Evolutionary conservation across 106 monocot genomes (phyloP), one percentile per base, ranked within the genome.

Genomic region (Dioscorea dumetorum): DNA sequence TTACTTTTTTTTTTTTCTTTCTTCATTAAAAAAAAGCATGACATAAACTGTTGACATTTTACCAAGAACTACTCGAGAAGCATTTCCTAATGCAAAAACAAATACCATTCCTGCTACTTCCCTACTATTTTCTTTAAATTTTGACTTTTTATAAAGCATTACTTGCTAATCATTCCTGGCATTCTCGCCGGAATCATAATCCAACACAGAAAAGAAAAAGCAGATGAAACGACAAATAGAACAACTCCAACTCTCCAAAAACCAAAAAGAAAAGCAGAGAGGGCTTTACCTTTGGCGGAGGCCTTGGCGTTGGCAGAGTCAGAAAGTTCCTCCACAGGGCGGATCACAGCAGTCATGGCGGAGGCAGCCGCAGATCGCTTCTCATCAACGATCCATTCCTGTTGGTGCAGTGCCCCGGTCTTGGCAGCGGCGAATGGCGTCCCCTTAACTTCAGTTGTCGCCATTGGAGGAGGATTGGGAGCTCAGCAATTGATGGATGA

Each of bases 361-460:
- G 70, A 56, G n/a, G 64, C 34, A 9, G 65, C 35, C 52, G 63
- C 22, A 8, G 70, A n/a, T 33, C 66, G 11, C 59, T 69, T 70
- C n/a, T 63, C 35, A 49, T 20, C 77, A 9, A 56, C 67, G 5
- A 71, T 28, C 81, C 68, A 81, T 0, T 75, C 79, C 8, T 17
- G 62, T 20, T 51, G 66, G n/a, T 8, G 22, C 20, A n/a, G 21
- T 60, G 41, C 35, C 2, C 62, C 57, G 34, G 69, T 66, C 19
- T 23, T 59, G 13, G 48, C 2, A 33, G 12, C 51, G 71, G 85
- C 83, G 79, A 85, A 83, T 33, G 81, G 52, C 95, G 91, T 75
- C 91, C 81, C 71, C 70, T 95, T 91, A 91, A 88, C 95, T 88
- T 79, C 17, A 95, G 91, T 74, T 95, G 95, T 54, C 91, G 88